Conservation (phyloP, 352 stramenopile species). For the Phytophthora quininea region DNA sequence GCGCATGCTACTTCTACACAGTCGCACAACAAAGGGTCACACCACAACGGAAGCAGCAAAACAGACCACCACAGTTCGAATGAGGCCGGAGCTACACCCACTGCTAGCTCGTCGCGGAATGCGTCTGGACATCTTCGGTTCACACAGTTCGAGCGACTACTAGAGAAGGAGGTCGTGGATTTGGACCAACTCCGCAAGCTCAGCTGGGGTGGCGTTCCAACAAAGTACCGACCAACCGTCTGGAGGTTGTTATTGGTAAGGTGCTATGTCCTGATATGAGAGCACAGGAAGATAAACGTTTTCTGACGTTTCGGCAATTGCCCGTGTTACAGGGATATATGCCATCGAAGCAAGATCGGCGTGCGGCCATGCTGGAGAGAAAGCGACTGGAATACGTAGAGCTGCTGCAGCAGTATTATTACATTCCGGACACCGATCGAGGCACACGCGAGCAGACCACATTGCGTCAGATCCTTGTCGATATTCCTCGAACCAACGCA, state of each 20-base stretch:
- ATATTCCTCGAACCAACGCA: conserved; percentile 97
- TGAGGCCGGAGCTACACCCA: conserved; percentile 4
- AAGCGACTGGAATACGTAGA: conserved; percentile 98
- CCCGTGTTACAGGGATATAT: conserved; percentile 87
- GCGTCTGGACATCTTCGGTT: conserved; percentile 71
- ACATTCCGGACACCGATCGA: conserved; percentile 95
- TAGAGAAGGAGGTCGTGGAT: conserved; percentile 85
- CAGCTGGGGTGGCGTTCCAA: conserved; percentile 93
- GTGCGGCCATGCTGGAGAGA: conserved; percentile 89
- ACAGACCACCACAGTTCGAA: conserved; percentile 3
- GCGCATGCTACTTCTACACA: not conserved
- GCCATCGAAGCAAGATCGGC: conserved; percentile 93
- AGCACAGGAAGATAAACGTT: not conserved
- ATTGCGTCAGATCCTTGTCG: conserved; percentile 97
- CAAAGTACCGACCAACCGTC: conserved; percentile 80
- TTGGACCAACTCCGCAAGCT: conserved; percentile 89
- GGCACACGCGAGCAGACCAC: conserved; percentile 96
- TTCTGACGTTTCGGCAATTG: not conserved
- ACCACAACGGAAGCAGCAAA: conserved; percentile 16
- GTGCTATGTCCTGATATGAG: not conserved
- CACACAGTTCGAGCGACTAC: conserved; percentile 72
- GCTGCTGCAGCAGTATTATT: conserved; percentile 95
- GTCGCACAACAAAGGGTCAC: conserved; percentile 6
- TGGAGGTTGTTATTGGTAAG: conserved; percentile 97
- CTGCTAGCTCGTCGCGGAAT: conserved; percentile 50